Base-by-base conservation (phyloP, 805 yeast genomes). In the Allodekkera sacchari region DNA sequence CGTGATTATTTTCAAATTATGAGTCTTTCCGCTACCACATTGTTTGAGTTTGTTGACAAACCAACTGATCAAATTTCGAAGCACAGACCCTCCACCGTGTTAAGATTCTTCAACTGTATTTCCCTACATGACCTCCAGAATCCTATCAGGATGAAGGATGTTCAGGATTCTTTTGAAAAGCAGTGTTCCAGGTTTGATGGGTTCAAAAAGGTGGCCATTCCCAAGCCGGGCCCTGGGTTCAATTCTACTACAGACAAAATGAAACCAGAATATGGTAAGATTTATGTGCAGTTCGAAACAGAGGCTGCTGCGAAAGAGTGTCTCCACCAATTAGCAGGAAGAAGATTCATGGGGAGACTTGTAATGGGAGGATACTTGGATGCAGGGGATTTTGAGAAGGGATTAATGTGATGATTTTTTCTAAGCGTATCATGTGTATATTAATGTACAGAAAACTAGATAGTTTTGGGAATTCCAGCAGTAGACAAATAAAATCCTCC, bases 61-160 rank as follows among this genome's bases (percentile, higher is more conserved):
- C 33, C 25, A 15, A 22, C 39, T 5, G 18, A 33, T 4, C 34
- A 36, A 6, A 35, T 50, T 1, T 23, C 52, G 1, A 41, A 31
- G n/a, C 53, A 46, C 26, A 31, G 34, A 18, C 25, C 25, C 23
- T 53, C 76, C 0, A 64, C 51, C 11, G 84, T 82, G 1, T 48
- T 88, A 6, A 74, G 80, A 34, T 54, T 87, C 4, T 51, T 83
- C 22, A 88, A 87, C 47, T 59, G 74, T 28, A 65, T 83, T 2
- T 68, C 79, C 3, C 68, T 78, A 1, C 73, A 74, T 22, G 94
- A 83, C 39, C 54, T 83, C 33, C 53, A 65, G 14, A 73, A 73
- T 26, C 71, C 65, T 17, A 50, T 50, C 0, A 66, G 61, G 19
- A 73, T 60, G 41, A 55, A 64, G 16, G 73, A 70, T 28, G 59